Base-by-base conservation (phyloP, 306 rosid species). In the Sechiopsis laciniata region DNA sequence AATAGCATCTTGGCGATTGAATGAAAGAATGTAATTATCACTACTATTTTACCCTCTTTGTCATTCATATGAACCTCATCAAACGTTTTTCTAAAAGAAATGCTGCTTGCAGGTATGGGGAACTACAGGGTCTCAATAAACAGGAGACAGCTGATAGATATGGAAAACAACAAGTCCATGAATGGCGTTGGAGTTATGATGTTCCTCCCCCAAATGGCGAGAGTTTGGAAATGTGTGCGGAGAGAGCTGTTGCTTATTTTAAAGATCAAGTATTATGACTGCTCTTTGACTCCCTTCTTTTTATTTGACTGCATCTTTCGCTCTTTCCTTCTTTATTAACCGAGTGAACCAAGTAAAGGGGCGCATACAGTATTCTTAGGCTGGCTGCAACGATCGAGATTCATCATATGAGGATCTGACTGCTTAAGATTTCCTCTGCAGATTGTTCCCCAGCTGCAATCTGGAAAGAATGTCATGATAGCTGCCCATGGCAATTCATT, bases 211-310 rank as follows among this genome's bases (percentile, higher is more conserved):
- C 99, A 14, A 88, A 89, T 79, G 99, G 97, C 66, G 99, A 95
- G 87, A 95, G 99, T 78, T 88, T 95, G 92, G 97, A 95, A 82
- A 91, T 95, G 99, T 95, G 97, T 81, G 99, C 99, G 59, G 75
- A 95, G 80, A 86, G 97, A 86, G 99, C 97, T 24, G 99, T 95
- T 85, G 97, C 97, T 76, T 95, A 95, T 85, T 95, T 95, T 73
- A 89, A 84, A 80, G 95, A 91, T 50, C 86, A 87, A 20, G 99
- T 94, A 83, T 17, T 89, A 21, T 6, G 3, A 13, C 73, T 68
- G 56, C 13, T 13, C 56, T 68, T 45, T 68, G 8, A 56, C 56
- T 46, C 2, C 19, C 7, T 11, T 42, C 16, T 2, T 45, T 45
- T 45, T 65, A 35, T 65, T 40, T 10, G 19, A 42, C 20, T 45